Base-by-base conservation (phyloP, 164 flowering plant species). In the Buxus sempervirens region DNA sequence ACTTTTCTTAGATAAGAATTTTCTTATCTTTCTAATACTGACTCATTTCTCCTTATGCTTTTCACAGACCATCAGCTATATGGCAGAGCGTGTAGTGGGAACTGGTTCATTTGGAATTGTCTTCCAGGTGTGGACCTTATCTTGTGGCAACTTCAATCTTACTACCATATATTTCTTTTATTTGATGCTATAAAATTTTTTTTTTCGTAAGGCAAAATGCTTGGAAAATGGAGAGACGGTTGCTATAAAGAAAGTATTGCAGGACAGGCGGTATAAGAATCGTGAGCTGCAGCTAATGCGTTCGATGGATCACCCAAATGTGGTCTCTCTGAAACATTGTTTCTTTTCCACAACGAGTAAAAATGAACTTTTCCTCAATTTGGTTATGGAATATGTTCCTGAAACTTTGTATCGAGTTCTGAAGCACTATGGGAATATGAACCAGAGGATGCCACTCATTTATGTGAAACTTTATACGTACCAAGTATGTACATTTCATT, bases 41-140 rank as follows among this genome's bases (percentile, higher is more conserved):
- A 64, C 13, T 24, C 22, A 0, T 71, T 61, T 73, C 32, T 66
- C 64, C n/a, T 72, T 56, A 21, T 79, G 26, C 54, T 67, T 67
- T 58, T 36, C 74, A 69, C 87, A 94, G 98, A 94, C 98, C 25
- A 89, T 94, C 65, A 93, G 91, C 75, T 93, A 91, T 77, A 93
- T 91, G 98, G 98, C 97, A 58, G 98, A 93, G 77, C 95, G 98
- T 28, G 90, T 94, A 56, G 98, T 94, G 60, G 98, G 98, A 15
- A 90, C 87, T 56, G 98, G 97, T 38, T 94, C 98, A 57, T 94
- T 94, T 78, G 98, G 97, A 71, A 77, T 91, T 66, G 98, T 94
- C 38, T 94, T 90, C 65, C 98, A 90, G 96, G 97, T 88, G 76
- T 21, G 60, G 23, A 56, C 60, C 3, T 23, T n/a, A 53, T 65